A percentile compares a stretch with the other conserved stretches of the same genome.
These are phyloP conservation scores for Exserohilum turcica DNA, from an alignment of 2,329 filamentous ascomycete species.

Conservation along the genomic window DNA sequence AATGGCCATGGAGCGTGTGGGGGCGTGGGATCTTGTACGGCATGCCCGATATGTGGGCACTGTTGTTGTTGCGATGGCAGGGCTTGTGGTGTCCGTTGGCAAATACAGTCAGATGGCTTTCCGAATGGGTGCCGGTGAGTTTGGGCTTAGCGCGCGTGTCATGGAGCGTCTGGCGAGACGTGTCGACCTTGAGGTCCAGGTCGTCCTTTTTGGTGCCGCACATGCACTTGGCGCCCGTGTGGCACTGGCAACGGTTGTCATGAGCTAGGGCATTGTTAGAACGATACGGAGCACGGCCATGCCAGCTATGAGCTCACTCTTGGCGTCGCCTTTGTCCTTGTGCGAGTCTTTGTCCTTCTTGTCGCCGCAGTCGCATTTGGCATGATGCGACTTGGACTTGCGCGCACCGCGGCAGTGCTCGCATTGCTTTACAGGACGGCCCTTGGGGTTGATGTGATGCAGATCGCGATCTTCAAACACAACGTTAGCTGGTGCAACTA, in stretches of 20 bases:
- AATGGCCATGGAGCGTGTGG: conserved; percentile 44
- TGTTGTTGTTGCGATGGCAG: conserved; percentile 67
- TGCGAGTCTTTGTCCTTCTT: conserved; percentile 70
- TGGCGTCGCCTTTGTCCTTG: conserved; percentile 53
- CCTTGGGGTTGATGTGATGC: conserved; percentile 96
- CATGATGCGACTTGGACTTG: conserved; percentile 92
- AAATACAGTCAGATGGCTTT: conserved; percentile 65
- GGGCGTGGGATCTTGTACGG: conserved; percentile 65
- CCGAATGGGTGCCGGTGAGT: conserved; percentile 63
- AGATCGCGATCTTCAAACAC: conserved; percentile 76
- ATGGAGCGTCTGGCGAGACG: conserved; percentile 52
- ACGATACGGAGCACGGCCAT: conserved; percentile 25
- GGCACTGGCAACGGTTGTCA: conserved; percentile 58
- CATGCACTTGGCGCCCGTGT: conserved; percentile 63
- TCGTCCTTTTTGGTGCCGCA: conserved; percentile 64
- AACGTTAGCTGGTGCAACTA: conserved; percentile 22
- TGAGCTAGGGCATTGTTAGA: conserved; percentile 44
- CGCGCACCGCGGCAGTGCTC: conserved; percentile 94
- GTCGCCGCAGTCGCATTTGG: conserved; percentile 96
- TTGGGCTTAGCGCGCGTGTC: conserved; percentile 60
- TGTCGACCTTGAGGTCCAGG: conserved; percentile 53
- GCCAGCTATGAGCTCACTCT: conserved; percentile 47
- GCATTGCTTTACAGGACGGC: conserved; percentile 96
- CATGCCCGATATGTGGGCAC: conserved; percentile 65
- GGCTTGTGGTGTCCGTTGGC: conserved; percentile 69